phyloP scores from a whole-genome alignment of 805 yeast species.

The Barnettozyma californica region DNA sequence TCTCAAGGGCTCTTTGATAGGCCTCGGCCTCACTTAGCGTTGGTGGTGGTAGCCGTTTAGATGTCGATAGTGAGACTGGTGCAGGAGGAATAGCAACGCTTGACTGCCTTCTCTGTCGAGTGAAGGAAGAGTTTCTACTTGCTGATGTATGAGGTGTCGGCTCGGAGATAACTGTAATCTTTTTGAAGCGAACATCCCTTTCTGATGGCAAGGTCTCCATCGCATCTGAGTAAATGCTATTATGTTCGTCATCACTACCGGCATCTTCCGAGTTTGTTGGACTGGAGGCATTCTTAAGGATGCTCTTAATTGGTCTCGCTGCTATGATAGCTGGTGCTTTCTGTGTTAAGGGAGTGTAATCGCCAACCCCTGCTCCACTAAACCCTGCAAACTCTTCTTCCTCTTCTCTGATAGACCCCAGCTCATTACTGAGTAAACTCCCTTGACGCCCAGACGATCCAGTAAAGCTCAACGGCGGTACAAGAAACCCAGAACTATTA shows the following conservation, averaged over 20 bases:
- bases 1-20: constrained; percentile 17
- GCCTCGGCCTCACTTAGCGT: constrained; percentile 26
- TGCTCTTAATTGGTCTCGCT: constrained; percentile 2
- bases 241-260: constrained; percentile 22
- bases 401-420: constrained; percentile 28
- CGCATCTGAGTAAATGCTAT: constrained; percentile 19
- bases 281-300: not conserved
- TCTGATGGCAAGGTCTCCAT: constrained; percentile 15
- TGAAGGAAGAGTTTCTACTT: not conserved
- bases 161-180: not conserved
- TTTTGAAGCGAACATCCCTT: constrained; percentile 1
- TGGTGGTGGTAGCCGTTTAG: not conserved
- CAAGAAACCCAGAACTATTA: constrained; percentile 10
- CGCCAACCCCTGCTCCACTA: constrained; percentile 1
- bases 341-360: not conserved
- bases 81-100: not conserved
- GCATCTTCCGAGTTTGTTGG: constrained; percentile 8
- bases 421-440: constrained; percentile 24
- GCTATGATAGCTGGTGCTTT: not conserved
- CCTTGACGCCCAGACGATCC: constrained; percentile 19
- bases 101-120: not conserved
- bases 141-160: not conserved
- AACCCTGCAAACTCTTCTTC: constrained; percentile 6
- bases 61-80: not conserved
- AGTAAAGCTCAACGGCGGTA: constrained; percentile 14